These are phyloP conservation scores for Calycina marina DNA, from an alignment of 2,329 filamentous ascomycete genomes.

Conservation along the genomic window DNA sequence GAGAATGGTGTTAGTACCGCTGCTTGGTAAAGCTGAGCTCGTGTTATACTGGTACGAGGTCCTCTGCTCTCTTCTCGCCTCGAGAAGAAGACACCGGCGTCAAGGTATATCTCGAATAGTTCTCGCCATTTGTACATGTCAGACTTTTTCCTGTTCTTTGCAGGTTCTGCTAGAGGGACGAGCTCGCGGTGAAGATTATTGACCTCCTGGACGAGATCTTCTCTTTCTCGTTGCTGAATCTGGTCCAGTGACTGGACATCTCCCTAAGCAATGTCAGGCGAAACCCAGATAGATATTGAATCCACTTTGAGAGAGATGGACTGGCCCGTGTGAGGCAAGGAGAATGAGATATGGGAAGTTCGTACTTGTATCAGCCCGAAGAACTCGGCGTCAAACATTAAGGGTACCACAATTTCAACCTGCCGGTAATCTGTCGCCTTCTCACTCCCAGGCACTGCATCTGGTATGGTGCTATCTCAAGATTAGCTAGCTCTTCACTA, in stretches of 20 bases:
- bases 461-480: too few species aligned
- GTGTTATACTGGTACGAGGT: too few species aligned
- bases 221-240: slow-evolving; percentile 49
- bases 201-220: slow-evolving; percentile 48
- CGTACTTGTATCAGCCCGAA: slow-evolving; percentile 57
- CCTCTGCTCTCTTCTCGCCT: slow-evolving; percentile 59
- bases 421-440: slow-evolving; percentile 21
- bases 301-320: too few species aligned
- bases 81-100: slow-evolving; percentile 71
- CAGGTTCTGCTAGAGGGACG: slow-evolving; percentile 45
- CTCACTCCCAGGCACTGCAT: too few species aligned
- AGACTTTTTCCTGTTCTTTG: slow-evolving; percentile 39
- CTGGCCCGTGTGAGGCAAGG: too few species aligned
- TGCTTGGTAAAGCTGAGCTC: too few species aligned
- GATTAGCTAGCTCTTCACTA: too few species aligned
- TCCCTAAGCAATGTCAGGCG: too few species aligned
- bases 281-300: too few species aligned
- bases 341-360: too few species aligned
- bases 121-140: slow-evolving; percentile 66
- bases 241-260: slow-evolving; percentile 56
- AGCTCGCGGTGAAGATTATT: slow-evolving; percentile 49
- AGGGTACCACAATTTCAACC: slow-evolving; percentile 63
- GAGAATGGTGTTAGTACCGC: too few species aligned
- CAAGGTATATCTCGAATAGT: slow-evolving; percentile 69
- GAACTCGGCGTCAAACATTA: slow-evolving; percentile 67